These are phyloP conservation scores for Dalbergia cochinchinensis DNA, from an alignment of 306 rosid species.

Conservation along the genomic window DNA sequence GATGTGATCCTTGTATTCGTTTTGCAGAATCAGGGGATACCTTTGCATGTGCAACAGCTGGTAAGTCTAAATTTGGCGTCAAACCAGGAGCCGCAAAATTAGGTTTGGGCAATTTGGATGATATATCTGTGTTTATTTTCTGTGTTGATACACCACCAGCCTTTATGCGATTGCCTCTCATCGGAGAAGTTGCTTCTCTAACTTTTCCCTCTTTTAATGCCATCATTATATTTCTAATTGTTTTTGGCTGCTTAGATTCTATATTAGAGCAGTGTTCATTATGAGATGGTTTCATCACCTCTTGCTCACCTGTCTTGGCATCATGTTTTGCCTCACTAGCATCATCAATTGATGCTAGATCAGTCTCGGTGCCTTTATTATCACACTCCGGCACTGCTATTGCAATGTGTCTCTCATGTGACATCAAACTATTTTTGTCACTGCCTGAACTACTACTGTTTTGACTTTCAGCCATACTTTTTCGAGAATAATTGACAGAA, in stretches of 20 bases:
- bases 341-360: slow-evolving; percentile 67
- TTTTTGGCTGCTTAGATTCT: slow-evolving; percentile 81
- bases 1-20: slow-evolving; percentile 61
- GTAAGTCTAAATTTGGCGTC: slow-evolving; percentile 70
- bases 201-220: slow-evolving; percentile 83
- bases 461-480: slow-evolving; percentile 90
- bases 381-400: slow-evolving; percentile 48
- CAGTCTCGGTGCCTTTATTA: slow-evolving; percentile 65
- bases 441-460: slow-evolving; percentile 85
- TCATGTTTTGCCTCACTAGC: slow-evolving; percentile 63
- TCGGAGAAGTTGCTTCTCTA: slow-evolving; percentile 84
- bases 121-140: slow-evolving; percentile 60
- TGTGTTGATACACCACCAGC: slow-evolving; percentile 57
- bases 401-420: slow-evolving; percentile 70
- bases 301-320: slow-evolving; percentile 58
- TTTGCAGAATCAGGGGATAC: slow-evolving; percentile 68
- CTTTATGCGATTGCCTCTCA: slow-evolving; percentile 78
- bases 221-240: slow-evolving; percentile 85
- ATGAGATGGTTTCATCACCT: slow-evolving; percentile 55
- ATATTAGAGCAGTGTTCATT: slow-evolving; percentile 56
- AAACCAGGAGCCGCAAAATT: slow-evolving; percentile 57
- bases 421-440: slow-evolving; percentile 84
- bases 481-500: slow-evolving; percentile 56
- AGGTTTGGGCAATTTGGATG: slow-evolving; percentile 77
- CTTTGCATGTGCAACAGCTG: slow-evolving; percentile 56